Evolutionary conservation across 768 basidiomycete species (phyloP).

Genomic region (Phlegmacium glaucopus): DNA sequence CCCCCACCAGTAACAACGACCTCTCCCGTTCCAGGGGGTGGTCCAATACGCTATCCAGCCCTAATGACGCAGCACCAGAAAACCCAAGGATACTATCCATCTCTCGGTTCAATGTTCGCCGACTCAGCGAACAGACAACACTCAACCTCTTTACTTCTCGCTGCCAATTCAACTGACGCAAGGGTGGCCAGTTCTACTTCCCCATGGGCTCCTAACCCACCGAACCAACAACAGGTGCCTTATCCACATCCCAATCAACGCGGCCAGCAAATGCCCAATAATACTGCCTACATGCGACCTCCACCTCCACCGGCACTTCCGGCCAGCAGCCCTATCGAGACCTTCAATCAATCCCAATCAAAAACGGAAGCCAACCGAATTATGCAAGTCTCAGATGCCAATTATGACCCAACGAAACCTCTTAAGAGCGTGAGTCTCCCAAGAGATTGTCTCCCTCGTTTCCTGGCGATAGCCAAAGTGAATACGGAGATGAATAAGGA

Average conservation of each 20-base stretch:
- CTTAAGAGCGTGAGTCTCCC: constrained; percentile 70
- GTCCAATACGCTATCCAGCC: constrained; percentile 55
- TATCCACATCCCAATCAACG: constrained; percentile 5
- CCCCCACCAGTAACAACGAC: constrained; percentile 68
- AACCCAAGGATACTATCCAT: constrained; percentile 74
- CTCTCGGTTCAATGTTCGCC: constrained; percentile 72
- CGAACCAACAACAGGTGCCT: constrained; percentile 1
- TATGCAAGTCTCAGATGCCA: constrained; percentile 14
- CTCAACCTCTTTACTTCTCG: constrained; percentile 44
- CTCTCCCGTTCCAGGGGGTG: constrained; percentile 56
- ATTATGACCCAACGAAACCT: constrained; percentile 29
- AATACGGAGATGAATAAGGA: constrained; percentile 80
- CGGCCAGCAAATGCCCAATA: constrained; percentile 8
- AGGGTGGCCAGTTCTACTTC: background rate
- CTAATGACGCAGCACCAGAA: constrained; percentile 81
- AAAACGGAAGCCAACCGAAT: constrained; percentile 16
- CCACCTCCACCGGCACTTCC: constrained; percentile 26
- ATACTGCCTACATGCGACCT: constrained; percentile 13
- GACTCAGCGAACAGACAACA: constrained; percentile 31
- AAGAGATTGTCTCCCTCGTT: constrained; percentile 66
- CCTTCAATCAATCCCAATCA: constrained; percentile 10
- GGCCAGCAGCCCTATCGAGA: constrained; percentile 19
- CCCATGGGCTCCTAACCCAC: constrained; percentile 5
- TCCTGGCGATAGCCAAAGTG: constrained; percentile 70
- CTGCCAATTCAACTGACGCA: constrained; percentile 23